phyloP scores from a whole-genome alignment of 139 green algal species.

The Closterium sp. region DNA sequence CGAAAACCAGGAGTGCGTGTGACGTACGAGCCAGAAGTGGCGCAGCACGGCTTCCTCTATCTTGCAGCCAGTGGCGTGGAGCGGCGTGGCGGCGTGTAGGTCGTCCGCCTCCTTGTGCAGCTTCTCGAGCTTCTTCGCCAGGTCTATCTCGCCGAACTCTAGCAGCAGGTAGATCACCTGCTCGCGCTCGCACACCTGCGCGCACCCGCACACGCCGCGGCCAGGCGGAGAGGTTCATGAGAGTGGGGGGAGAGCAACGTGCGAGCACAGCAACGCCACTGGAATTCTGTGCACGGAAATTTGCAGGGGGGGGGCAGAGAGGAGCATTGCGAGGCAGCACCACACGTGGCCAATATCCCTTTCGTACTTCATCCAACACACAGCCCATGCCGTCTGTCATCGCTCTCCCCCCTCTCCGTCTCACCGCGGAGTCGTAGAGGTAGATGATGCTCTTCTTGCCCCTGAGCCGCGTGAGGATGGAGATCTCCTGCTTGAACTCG shows the following conservation, averaged over 20 bases:
- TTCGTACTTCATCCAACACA: neutral
- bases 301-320: too few relatives aligned
- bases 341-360: neutral
- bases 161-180: conserved; percentile 90
- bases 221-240: too few relatives aligned
- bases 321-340: too few relatives aligned
- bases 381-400: neutral
- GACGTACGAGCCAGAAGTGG: conserved; percentile 79
- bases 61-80: conserved; percentile 10
- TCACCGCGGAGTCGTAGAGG: conserved; percentile 81
- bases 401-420: too few relatives aligned
- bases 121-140: conserved; percentile 77
- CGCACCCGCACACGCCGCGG: too few relatives aligned
- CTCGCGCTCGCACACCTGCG: conserved; percentile 1
- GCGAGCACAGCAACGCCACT: too few relatives aligned
- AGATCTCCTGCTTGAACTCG: conserved; percentile 94
- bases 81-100: neutral
- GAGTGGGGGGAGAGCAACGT: too few relatives aligned
- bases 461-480: conserved; percentile 75
- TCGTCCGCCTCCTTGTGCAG: conserved; percentile 39
- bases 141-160: conserved; percentile 96
- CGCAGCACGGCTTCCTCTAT: conserved; percentile 93
- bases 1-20: too few relatives aligned
- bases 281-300: too few relatives aligned
- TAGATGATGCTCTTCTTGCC: conserved; percentile 92